These are phyloP conservation scores for Pinus tabuliformis DNA, from an alignment of 75 land plant genomes.

Conservation along the genomic window DNA sequence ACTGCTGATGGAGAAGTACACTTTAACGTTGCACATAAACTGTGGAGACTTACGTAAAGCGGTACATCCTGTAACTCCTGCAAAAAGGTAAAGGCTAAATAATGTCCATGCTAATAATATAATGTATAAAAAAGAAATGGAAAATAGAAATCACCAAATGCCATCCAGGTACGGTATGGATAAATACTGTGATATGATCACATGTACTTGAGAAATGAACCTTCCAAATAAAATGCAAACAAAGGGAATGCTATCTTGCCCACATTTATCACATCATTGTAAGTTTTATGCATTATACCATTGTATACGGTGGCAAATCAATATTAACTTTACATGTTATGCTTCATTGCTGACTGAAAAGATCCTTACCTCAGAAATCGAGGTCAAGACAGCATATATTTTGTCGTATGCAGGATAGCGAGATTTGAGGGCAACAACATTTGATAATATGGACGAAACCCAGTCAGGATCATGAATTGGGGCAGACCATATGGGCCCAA, in stretches of 20 bases:
- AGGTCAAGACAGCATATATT: slow-evolving; percentile 81
- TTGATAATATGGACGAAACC: slow-evolving; percentile 64
- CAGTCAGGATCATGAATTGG: slow-evolving; percentile 97
- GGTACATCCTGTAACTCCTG: slow-evolving; percentile 97
- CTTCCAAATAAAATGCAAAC: not conserved
- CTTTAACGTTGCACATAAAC: slow-evolving; percentile 84
- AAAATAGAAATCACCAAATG: not conserved
- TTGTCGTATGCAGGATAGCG: slow-evolving; percentile 86
- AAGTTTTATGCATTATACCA: no score
- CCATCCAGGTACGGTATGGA: not conserved
- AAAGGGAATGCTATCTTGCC: not conserved
- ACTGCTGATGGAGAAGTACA: slow-evolving; percentile 95
- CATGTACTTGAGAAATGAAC: not conserved
- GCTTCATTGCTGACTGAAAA: slow-evolving; percentile 3
- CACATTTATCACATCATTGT: no score
- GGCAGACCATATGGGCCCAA: slow-evolving; percentile 99
- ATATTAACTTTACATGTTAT: not conserved
- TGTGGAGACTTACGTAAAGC: slow-evolving; percentile 84
- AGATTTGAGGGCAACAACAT: slow-evolving; percentile 58
- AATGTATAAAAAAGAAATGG: not conserved
- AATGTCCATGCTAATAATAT: not conserved
- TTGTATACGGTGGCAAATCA: no score
- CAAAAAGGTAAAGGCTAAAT: slow-evolving; percentile 12
- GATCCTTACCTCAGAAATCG: slow-evolving; percentile 87
- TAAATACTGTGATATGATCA: not conserved